Conservation (phyloP, 2,329 filamentous ascomycete species). For the Cladosporium halotolerans region DNA sequence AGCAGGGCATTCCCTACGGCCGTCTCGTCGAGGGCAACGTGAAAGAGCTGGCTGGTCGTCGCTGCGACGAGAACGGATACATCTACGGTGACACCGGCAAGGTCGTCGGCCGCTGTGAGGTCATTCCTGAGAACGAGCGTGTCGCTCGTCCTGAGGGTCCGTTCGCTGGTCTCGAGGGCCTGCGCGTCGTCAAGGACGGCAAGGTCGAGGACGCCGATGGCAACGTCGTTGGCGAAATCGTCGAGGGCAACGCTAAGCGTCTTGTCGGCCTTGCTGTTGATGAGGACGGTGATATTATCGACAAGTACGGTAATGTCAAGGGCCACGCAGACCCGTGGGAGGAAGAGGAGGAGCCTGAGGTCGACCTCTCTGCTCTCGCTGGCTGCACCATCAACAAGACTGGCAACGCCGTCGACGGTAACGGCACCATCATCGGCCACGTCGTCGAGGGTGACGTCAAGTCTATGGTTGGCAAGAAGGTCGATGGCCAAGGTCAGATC, state of each 20-base stretch:
- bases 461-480: slow-evolving; percentile 54
- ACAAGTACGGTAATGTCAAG: slow-evolving; percentile 62
- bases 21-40: slow-evolving; percentile 51
- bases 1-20: slow-evolving; percentile 49
- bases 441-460: slow-evolving; percentile 52
- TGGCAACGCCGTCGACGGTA: slow-evolving; percentile 55
- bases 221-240: slow-evolving; percentile 65
- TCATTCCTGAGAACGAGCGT: slow-evolving; percentile 52
- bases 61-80: slow-evolving; percentile 50
- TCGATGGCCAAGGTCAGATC: slow-evolving; percentile 57
- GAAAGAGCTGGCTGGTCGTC: slow-evolving; percentile 50
- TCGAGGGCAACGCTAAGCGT: slow-evolving; percentile 63
- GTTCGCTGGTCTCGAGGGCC: slow-evolving; percentile 60
- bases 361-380: slow-evolving; percentile 54
- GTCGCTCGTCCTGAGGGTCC: slow-evolving; percentile 56
- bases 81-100: slow-evolving; percentile 53
- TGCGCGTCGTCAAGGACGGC: slow-evolving; percentile 62
- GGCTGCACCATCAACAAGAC: slow-evolving; percentile 59
- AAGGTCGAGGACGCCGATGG: slow-evolving; percentile 73
- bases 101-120: slow-evolving; percentile 51
- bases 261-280: slow-evolving; percentile 70
- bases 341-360: slow-evolving; percentile 41
- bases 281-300: slow-evolving; percentile 74
- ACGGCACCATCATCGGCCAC: slow-evolving; percentile 53
- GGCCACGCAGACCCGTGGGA: slow-evolving; percentile 58